Base-by-base conservation (phyloP, 768 basidiomycete genomes). In the Pulveroboletus sp. region DNA sequence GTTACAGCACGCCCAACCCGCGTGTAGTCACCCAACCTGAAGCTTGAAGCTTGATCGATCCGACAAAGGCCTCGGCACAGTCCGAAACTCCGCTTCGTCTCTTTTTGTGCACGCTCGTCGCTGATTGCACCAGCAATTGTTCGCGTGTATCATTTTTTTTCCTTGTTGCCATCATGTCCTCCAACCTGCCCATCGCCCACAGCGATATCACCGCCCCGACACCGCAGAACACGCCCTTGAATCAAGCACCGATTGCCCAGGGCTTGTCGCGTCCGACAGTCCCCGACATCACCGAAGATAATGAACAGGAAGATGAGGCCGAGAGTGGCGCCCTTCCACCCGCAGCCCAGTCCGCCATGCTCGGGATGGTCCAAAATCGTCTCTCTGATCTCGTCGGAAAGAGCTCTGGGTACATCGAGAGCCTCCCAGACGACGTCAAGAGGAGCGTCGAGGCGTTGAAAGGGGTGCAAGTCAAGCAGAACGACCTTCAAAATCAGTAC, bases 381-480 rank as follows among this genome's bases (percentile, higher is more conserved):
- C 87, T 99, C 52, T 82, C 84, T 31, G 77, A 76, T 59, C 84
- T 99, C 32, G 73, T 97, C 55, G 95, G 95, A 41, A 85, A 84
- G 69, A 91, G 90, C 64, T 94, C 91, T 13, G 94, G 94, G 13
- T 99, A 99, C 73, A 82, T 99, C 73, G 93, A 97, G 73, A 77
- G 75, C 60, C 80, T 98, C 43, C 88, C 94, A 11, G 70, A 77
- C 39, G 82, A 86, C 37, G 82, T 94, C 62, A 89, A 89, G 72
- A 75, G 82, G 69, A 88, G 84, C 61, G 72, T 99, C 59, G 90
- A 94, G 71, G 95, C 84, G 14, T 76, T 99, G 64, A 95, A 97
- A 69, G 95, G 94, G 44, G 78, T 99, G 37, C 95, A 97, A 70
- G 82, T 82, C 59, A 85, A 92, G 73, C 93, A 97, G 69, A 82